A percentile compares a stretch with the other conserved stretches of the same genome.
Evolutionary conservation across 805 yeast genomes (phyloP).

Genomic region (Metschnikowia orientalis): DNA sequence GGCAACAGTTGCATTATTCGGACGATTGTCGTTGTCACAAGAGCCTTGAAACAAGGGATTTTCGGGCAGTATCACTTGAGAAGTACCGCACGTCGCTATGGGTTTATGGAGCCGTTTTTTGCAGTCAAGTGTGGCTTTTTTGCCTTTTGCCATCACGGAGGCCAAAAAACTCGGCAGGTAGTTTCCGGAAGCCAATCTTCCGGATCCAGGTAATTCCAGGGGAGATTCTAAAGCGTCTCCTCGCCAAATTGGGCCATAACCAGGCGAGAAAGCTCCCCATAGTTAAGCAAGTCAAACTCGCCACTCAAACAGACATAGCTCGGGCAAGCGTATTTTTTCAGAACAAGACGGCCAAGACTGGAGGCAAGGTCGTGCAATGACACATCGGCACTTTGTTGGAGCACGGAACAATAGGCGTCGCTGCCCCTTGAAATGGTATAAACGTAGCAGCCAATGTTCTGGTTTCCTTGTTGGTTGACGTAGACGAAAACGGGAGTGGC

Average conservation of each 20-base stretch:
- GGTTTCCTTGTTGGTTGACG: slow-evolving; percentile 23
- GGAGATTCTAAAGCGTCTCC: too few species aligned
- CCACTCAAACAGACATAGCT: slow-evolving; percentile 46
- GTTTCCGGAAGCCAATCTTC: too few species aligned
- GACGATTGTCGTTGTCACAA: too few species aligned
- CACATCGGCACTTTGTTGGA: slow-evolving; percentile 41
- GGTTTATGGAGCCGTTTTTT: too few species aligned
- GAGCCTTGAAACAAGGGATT: too few species aligned
- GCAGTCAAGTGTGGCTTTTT: too few species aligned
- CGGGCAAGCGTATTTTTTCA: slow-evolving; percentile 39
- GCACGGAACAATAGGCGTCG: slow-evolving; percentile 36
- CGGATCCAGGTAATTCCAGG: too few species aligned
- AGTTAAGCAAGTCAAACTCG: slow-evolving; percentile 19
- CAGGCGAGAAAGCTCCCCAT: slow-evolving; percentile 14
- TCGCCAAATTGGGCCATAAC: slow-evolving; percentile 9
- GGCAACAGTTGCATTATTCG: too few species aligned
- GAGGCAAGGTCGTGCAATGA: slow-evolving; percentile 39
- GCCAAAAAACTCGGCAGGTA: too few species aligned
- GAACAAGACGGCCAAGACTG: slow-evolving; percentile 38
- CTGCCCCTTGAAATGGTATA: slow-evolving; percentile 35
- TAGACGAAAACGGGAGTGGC: slow-evolving; percentile 29
- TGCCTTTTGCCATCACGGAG: too few species aligned
- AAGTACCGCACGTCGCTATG: too few species aligned
- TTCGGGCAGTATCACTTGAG: too few species aligned
- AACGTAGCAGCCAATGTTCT: slow-evolving; percentile 39